These are phyloP conservation scores for Leishmania gerbilli DNA, from an alignment of 208 protist species.

Conservation along the genomic window DNA sequence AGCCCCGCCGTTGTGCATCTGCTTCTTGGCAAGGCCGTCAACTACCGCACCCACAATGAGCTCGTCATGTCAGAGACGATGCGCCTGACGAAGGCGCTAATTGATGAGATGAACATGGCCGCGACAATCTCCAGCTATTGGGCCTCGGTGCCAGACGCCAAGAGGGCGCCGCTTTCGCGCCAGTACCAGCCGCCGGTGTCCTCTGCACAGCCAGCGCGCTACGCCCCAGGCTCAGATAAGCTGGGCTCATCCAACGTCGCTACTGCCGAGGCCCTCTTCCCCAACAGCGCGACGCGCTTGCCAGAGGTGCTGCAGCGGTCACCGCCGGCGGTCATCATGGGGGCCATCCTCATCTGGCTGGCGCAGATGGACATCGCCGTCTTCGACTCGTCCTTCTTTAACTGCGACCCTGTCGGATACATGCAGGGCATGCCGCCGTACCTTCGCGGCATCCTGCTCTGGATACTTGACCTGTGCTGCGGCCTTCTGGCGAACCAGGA, in stretches of 20 bases:
- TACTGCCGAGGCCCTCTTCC: slow-evolving; percentile 47
- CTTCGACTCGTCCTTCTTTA: slow-evolving; percentile 66
- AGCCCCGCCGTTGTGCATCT: slow-evolving; percentile 56
- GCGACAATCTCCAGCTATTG: slow-evolving; percentile 67
- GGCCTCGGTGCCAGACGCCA: slow-evolving; percentile 44
- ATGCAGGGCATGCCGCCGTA: slow-evolving; percentile 71
- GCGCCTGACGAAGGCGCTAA: slow-evolving; percentile 53
- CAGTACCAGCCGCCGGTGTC: slow-evolving; percentile 54
- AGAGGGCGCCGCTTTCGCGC: slow-evolving; percentile 31
- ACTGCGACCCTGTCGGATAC: slow-evolving; percentile 74
- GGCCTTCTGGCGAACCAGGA: slow-evolving; percentile 63
- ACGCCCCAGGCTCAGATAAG: slow-evolving; percentile 63
- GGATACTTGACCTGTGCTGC: slow-evolving; percentile 73
- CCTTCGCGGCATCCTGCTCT: slow-evolving; percentile 69
- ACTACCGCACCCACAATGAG: slow-evolving; percentile 67
- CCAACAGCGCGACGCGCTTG: slow-evolving; percentile 62
- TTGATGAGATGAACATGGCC: slow-evolving; percentile 57
- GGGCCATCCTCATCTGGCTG: slow-evolving; percentile 73
- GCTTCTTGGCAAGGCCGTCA: slow-evolving; percentile 53
- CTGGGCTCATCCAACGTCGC: slow-evolving; percentile 43
- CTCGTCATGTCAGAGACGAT: slow-evolving; percentile 66
- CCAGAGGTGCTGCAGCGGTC: slow-evolving; percentile 67
- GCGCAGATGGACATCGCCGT: slow-evolving; percentile 65
- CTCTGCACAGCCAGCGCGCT: slow-evolving; percentile 67
- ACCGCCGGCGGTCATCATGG: slow-evolving; percentile 71